Base-by-base conservation (phyloP, 2,329 filamentous ascomycete species). In the Thelonectria blattea region DNA sequence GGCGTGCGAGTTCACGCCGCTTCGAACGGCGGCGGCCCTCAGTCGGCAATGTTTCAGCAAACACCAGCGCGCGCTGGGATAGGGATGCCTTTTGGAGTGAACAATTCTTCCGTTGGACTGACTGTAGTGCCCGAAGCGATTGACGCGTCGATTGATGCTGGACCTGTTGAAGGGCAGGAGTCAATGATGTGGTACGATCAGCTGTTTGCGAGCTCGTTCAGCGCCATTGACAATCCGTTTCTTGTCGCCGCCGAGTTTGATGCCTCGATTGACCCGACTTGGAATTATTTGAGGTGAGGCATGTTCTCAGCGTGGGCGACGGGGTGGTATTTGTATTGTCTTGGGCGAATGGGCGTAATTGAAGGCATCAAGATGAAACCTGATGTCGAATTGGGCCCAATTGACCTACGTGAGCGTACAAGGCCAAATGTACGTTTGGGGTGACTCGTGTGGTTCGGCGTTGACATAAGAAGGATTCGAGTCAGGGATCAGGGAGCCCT, bases 131-230 rank as follows among this genome's bases (percentile, higher is more conserved):
- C 46, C 2, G 60, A 63, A 11, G 37, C 24, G 3, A 4, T 42
- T 1, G 52, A 53, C 12, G 8, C 52, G 12, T 56, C 42, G 20
- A 20, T 65, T 2, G 63, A 68, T 6, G 45, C 51, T 8, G 49
- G 67, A 15, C 61, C 65, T 0, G 57, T 69, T 0, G 73, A 75
- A 17, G 72, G 71, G 0, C 72, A 75, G n/a, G 72, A 74, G 52
- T 74, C 73, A 1, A 73, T 74, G 61, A 71, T 74, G 43, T 75
- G 73, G 73, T 75, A 73, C 39, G 73, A 75, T 8, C 73, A 75
- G 39, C 45, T 75, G 17, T 75, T 75, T 58, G 72, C 71, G 1
- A 74, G 72, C 37, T 74, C 72, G 0, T 74, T 75, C 45, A 73
- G 71, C 22, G 72, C 72, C 1, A 72, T 75, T 46, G 73, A 75